Percentiles rank a stretch among this genome's conserved stretches.
Evolutionary conservation across 2,329 filamentous ascomycete species (phyloP).

Genomic region (Fusarium papillatum): DNA sequence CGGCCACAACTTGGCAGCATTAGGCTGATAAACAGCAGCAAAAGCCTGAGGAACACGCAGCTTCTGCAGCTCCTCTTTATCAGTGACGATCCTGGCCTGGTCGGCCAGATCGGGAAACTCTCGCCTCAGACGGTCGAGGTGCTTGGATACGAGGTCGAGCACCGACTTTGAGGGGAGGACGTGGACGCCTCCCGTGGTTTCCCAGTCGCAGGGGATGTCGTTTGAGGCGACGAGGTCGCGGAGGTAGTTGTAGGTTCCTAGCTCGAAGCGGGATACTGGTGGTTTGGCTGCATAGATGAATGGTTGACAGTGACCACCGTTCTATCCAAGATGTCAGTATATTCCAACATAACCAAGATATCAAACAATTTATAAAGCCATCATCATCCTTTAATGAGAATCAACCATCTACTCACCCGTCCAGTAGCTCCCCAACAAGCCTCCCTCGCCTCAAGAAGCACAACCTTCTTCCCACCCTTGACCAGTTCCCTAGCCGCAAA

Average conservation of each 20-base stretch:
- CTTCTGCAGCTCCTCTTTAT: slow-evolving; percentile 57
- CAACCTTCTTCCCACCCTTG: slow-evolving; percentile 65
- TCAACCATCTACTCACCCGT: slow-evolving; percentile 65
- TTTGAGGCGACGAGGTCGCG: slow-evolving; percentile 68
- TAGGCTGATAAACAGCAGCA: slow-evolving; percentile 74
- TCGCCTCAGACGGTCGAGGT: slow-evolving; percentile 64
- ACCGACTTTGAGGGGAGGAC: slow-evolving; percentile 70
- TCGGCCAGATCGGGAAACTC: slow-evolving; percentile 70
- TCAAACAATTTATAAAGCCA: neutral
- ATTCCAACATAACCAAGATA: neutral
- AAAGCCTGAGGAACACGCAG: slow-evolving; percentile 69
- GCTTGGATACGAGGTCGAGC: slow-evolving; percentile 63
- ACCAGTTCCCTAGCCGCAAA: slow-evolving; percentile 77
- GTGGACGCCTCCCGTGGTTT: slow-evolving; percentile 72
- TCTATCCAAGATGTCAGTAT: slow-evolving; percentile 54
- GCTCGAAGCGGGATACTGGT: slow-evolving; percentile 78
- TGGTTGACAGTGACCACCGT: slow-evolving; percentile 83
- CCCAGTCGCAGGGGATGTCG: slow-evolving; percentile 79
- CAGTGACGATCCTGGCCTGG: slow-evolving; percentile 57
- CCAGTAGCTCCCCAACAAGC: slow-evolving; percentile 88
- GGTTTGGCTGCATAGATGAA: slow-evolving; percentile 72
- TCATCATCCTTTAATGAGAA: neutral
- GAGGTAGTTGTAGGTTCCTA: slow-evolving; percentile 75
- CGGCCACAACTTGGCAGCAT: slow-evolving; percentile 82
- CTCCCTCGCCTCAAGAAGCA: slow-evolving; percentile 84